Evolutionary conservation across 2,329 filamentous ascomycete species (phyloP), one percentile per base, ranked within the genome.

Genomic region (Bipolaris cookei): DNA sequence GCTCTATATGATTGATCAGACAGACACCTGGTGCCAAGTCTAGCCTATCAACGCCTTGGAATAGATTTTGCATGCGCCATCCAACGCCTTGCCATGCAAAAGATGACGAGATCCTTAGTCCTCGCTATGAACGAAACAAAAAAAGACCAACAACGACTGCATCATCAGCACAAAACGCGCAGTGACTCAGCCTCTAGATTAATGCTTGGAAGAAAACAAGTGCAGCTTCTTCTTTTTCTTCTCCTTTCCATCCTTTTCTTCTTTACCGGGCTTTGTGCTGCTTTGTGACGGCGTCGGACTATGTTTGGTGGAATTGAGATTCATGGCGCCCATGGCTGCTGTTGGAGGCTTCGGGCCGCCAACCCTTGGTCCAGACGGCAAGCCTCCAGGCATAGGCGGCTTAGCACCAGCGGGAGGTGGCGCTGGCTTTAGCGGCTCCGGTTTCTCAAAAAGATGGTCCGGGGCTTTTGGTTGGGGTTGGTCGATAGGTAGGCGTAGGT

Each of bases 391-490:
- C 58, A 70, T 68, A 3, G 43, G 35, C 11, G 68, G 67, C 23
- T 72, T 74, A 42, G 80, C 75, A 51, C 77, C 78, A 14, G 82
- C 82, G 6, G 82, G 82, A 8, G 83, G 83, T 2, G 83, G 65
- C 16, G 69, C 78, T 1, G 88, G 86, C 37, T 80, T 78, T 37
- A 87, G 81, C 3, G 81, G 80, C 43, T 82, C 78, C 21, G 88
- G 86, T 48, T 87, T 86, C 76, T 96, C 92, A 66, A 95, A 95
- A 8, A 99, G 79, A 78, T 97, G 91, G 5, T 88, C 88, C 1
- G 95, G 95, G 0, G 93, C 90, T 59, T 89, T 88, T n/a, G 87
- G 89, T 69, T 88, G 88, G 2, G 92, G 91, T 37, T 88, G 83
- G 60, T 97, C 92, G 54, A 88, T 82, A 0, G 94, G 95, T 4